Base-by-base conservation (phyloP, 108 stramenopile genomes). In the Cyclotella cryptica region DNA sequence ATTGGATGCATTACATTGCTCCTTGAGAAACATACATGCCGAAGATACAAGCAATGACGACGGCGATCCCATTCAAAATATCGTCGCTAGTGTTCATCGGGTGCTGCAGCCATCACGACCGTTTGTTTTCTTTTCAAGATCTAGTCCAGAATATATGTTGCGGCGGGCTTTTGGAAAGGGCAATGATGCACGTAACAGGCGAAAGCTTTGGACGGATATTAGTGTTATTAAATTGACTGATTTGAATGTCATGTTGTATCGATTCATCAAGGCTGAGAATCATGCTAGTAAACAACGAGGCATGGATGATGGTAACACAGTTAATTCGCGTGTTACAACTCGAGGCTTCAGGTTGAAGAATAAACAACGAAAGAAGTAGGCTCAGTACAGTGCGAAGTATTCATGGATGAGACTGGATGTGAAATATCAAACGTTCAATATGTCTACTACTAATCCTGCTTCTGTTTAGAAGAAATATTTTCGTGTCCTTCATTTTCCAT, bases 1-100 rank as follows among this genome's bases (percentile, higher is more conserved):
- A 71, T 44, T 95, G 27, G 94, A 95, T 81, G 86, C 85, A 13
- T 63, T 95, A 8, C 92, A 86, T 80, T 88, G 90, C 77, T 62
- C 73, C 3, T 49, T 49, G 64, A 44, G 54, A 0, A 61, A 51
- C 1, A 45, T 74, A 7, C 10, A 44, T n/a, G 3, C 42, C 39
- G 46, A 47, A n/a, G n/a, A n/a, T n/a, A n/a, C n/a, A n/a, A 29
- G 15, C 12, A 18, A 67, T 28, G 75, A 71, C 1, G 29, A 58
- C 40, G 49, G 35, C 8, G 61, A 24, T 69, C 68, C 88, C 40
- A 76, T 88, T 22, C 84, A 69, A 55, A 61, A 71, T 12, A 81
- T 92, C 12, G 68, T 93, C 62, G 67, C 69, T n/a, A 89, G 84
- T 72, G 88, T 90, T 29, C 85, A 90, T 57, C 80, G 90, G 21